A percentile compares a stretch with the other conserved stretches of the same genome.
Conservation (phyloP, 1,284 basidiomycete genomes). For the Apiotrichum akiyoshidainum region DNA sequence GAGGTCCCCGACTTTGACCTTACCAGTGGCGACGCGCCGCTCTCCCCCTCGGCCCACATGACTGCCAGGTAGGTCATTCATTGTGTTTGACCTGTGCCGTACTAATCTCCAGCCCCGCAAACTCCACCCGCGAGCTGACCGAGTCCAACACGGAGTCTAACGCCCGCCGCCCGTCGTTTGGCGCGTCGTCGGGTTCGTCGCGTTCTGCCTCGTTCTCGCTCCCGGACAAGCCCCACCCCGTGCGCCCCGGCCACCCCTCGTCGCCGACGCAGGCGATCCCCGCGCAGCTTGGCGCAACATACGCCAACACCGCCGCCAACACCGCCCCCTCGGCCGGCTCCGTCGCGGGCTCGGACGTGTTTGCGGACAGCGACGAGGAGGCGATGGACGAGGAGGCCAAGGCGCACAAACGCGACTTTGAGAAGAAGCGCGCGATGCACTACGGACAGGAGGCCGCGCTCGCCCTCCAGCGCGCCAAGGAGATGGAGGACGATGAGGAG, state of each 20-base stretch:
- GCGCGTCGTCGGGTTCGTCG: conserved; percentile 69
- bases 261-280: conserved; percentile 51
- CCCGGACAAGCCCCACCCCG: conserved; percentile 35
- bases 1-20: conserved; percentile 57
- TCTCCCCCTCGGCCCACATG: conserved; percentile 1
- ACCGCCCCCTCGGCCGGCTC: conserved; percentile 16
- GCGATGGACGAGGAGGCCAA: conserved; percentile 86
- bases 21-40: conserved; percentile 9
- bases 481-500: conserved; percentile 40
- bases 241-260: conserved; percentile 38
- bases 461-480: conserved; percentile 67
- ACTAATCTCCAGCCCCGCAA: conserved; percentile 7
- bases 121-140: conserved; percentile 5
- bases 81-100: not conserved
- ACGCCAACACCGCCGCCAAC: conserved; percentile 45
- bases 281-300: conserved; percentile 51
- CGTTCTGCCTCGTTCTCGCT: conserved; percentile 72
- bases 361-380: conserved; percentile 65
- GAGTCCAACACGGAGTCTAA: conserved; percentile 21
- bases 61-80: conserved; percentile 5
- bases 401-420: conserved; percentile 76
- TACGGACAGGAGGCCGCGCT: conserved; percentile 84
- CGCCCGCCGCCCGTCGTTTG: conserved; percentile 53
- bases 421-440: conserved; percentile 74
- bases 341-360: conserved; percentile 31